Evolutionary conservation across 2,329 filamentous ascomycete species (phyloP).

Genomic region (Scedosporium boydii): DNA sequence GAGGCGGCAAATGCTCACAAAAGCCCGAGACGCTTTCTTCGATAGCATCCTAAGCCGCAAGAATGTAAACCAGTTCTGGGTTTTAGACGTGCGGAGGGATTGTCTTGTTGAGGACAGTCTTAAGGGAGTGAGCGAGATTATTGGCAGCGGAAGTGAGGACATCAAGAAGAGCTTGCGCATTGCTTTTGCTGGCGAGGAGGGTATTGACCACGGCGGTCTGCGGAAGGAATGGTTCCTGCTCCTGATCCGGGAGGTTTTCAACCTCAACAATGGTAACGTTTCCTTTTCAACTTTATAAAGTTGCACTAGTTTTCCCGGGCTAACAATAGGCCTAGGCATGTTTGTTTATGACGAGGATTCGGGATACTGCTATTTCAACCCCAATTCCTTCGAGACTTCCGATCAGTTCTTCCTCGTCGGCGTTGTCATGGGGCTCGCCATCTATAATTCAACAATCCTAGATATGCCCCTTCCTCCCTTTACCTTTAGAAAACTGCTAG

Average conservation of each 20-base stretch:
- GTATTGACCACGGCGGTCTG: conserved; percentile 79
- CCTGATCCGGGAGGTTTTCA: conserved; percentile 80
- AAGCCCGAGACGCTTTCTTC: conserved; percentile 83
- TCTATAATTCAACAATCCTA: conserved; percentile 90
- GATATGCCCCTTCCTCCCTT: conserved; percentile 84
- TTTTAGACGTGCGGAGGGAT: conserved; percentile 69
- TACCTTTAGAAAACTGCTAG: conserved; percentile 77
- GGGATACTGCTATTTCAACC: conserved; percentile 86
- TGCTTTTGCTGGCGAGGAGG: conserved; percentile 80
- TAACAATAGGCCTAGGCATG: conserved; percentile 48
- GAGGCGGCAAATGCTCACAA: conserved; percentile 78
- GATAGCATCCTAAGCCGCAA: conserved; percentile 73
- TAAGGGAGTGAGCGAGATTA: conserved; percentile 72
- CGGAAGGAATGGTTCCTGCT: conserved; percentile 94
- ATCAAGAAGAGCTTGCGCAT: conserved; percentile 86
- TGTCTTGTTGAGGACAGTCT: conserved; percentile 85
- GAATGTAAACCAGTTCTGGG: conserved; percentile 66
- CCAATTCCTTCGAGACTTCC: conserved; percentile 78
- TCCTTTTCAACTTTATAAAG: background rate
- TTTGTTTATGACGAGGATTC: conserved; percentile 91
- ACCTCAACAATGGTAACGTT: conserved; percentile 67
- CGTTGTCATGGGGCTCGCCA: conserved; percentile 77
- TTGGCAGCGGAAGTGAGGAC: conserved; percentile 71
- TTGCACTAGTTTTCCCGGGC: background rate
- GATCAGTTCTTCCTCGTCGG: conserved; percentile 89